These are phyloP conservation scores for Boletus coccyginus DNA, from an alignment of 768 basidiomycete genomes.

Conservation along the genomic window DNA sequence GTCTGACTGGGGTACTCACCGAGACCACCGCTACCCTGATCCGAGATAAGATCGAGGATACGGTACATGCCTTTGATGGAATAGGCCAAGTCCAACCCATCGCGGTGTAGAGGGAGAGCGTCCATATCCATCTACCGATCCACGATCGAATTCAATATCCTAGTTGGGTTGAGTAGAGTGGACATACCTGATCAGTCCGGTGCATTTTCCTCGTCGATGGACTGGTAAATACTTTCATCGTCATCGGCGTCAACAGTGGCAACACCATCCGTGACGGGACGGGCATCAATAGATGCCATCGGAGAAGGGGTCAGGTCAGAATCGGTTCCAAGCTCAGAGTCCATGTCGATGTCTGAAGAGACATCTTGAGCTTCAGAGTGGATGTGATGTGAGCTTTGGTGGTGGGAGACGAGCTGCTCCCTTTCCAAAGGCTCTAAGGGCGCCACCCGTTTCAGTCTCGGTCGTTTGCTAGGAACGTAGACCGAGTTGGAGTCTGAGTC, in stretches of 20 bases:
- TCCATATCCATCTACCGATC: conserved; percentile 20
- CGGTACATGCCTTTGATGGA: conserved; percentile 49
- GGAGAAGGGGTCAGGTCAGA: conserved; percentile 5
- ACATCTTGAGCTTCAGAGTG: neutral
- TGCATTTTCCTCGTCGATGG: conserved; percentile 4
- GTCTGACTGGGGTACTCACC: conserved; percentile 32
- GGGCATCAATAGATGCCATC: neutral
- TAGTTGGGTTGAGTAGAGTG: neutral
- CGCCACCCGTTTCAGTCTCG: neutral
- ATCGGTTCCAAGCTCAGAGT: neutral
- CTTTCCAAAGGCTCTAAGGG: conserved; percentile 10
- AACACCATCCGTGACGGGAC: neutral
- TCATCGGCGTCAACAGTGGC: neutral
- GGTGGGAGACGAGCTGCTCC: neutral
- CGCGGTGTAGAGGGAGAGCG: neutral
- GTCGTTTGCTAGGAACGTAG: neutral
- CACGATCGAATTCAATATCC: neutral
- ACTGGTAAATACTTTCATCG: conserved; percentile 16
- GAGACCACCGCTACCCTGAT: conserved; percentile 48
- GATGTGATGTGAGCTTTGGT: neutral
- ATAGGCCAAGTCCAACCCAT: conserved; percentile 21
- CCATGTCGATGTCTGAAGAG: conserved; percentile 9
- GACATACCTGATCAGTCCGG: conserved; percentile 11
- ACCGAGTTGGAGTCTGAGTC: neutral
- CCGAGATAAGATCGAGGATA: conserved; percentile 52